Evolutionary conservation across 176 grass and related monocot genomes (phyloP).

Genomic region (Ampelocalamus luodianensis): DNA sequence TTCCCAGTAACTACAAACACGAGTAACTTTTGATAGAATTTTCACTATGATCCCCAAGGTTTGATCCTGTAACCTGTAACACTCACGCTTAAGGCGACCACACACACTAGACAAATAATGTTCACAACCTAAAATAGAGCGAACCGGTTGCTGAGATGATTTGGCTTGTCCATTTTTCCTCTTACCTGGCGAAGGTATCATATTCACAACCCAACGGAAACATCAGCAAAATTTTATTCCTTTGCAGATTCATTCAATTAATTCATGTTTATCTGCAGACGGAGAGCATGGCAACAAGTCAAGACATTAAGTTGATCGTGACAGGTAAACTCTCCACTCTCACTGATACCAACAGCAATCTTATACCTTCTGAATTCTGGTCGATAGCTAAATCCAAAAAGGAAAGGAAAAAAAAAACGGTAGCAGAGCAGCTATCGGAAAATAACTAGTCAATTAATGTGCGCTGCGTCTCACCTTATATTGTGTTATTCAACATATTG

Average conservation of each 20-base stretch:
- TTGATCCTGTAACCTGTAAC: no score
- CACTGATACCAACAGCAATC: no score
- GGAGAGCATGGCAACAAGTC: background rate
- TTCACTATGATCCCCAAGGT: no score
- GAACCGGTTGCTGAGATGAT: background rate
- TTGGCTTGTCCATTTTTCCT: background rate
- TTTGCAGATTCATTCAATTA: background rate
- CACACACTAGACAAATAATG: no score
- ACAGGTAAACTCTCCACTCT: no score
- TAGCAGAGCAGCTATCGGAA: background rate
- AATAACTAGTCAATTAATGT: background rate
- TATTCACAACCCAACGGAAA: background rate
- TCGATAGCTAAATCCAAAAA: background rate
- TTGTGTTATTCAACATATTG: background rate
- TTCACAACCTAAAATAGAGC: no score
- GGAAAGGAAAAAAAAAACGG: background rate
- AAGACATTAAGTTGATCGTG: slow-evolving; percentile 8
- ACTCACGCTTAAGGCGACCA: no score
- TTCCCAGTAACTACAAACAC: no score
- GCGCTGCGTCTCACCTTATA: background rate
- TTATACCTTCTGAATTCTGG: background rate
- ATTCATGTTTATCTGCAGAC: background rate
- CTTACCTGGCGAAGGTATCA: background rate
- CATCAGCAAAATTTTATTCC: background rate
- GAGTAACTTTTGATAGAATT: no score